A percentile compares a stretch with the other conserved stretches of the same genome.
phyloP scores from a whole-genome alignment of 176 grass and related monocot species.

The Areca catechu region DNA sequence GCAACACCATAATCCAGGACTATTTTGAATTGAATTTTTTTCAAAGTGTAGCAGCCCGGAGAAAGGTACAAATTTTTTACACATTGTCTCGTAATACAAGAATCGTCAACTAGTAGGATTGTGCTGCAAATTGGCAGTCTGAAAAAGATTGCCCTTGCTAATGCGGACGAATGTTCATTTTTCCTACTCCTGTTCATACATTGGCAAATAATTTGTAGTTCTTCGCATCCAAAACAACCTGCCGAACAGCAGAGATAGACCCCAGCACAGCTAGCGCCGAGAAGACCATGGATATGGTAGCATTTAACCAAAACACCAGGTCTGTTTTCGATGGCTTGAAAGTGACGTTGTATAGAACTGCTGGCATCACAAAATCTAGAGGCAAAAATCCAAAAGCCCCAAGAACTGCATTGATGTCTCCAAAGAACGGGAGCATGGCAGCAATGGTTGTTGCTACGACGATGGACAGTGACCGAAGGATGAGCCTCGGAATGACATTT shows the following conservation, averaged over 20 bases:
- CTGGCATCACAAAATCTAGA: slow-evolving; percentile 75
- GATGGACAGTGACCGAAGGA: slow-evolving; percentile 42
- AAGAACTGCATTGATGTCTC: slow-evolving; percentile 79
- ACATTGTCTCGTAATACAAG: no score
- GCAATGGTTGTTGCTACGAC: slow-evolving; percentile 55
- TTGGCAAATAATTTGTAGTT: slow-evolving; percentile 89
- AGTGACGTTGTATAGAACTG: slow-evolving; percentile 75
- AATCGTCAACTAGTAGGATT: no score
- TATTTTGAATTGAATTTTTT: no score
- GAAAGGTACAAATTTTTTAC: no score
- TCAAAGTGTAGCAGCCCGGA: no score
- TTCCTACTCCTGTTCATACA: slow-evolving; percentile 29
- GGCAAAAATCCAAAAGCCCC: slow-evolving; percentile 87
- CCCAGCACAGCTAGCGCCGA: slow-evolving; percentile 40
- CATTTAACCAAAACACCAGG: slow-evolving; percentile 75
- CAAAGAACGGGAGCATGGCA: slow-evolving; percentile 93
- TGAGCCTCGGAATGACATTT: slow-evolving; percentile 52
- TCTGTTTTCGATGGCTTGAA: slow-evolving; percentile 70
- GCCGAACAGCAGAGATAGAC: slow-evolving; percentile 63
- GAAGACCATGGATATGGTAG: slow-evolving; percentile 49
- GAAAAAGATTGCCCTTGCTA: no score
- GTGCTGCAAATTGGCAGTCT: no score
- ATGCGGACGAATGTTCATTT: no score
- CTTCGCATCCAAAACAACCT: slow-evolving; percentile 63
- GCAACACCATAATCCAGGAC: no score